Conservation (phyloP, 2,329 filamentous ascomycete genomes). For the Botrytis pseudocinerea region DNA sequence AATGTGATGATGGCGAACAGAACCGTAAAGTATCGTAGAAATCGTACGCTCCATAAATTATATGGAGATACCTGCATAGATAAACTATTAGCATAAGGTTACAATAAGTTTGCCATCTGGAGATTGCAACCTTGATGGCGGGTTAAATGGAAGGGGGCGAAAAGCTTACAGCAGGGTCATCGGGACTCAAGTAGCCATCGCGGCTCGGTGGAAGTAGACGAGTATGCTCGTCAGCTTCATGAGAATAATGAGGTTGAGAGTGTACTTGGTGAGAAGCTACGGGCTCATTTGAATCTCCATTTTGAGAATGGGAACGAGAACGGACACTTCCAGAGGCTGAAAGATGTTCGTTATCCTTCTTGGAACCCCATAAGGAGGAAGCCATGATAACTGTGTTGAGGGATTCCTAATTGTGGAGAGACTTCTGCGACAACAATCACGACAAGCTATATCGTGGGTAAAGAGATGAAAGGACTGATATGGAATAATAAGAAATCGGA, state of each 20-base stretch:
- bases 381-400: constrained; percentile 44
- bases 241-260: constrained; percentile 35
- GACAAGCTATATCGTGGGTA: constrained; percentile 1
- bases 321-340: constrained; percentile 18
- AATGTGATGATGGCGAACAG: constrained; percentile 74
- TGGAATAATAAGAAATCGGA: not conserved
- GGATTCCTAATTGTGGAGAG: not conserved
- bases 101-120: not conserved
- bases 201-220: constrained; percentile 37
- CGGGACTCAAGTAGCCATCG: constrained; percentile 66
- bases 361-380: constrained; percentile 56
- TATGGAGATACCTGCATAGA: constrained; percentile 70
- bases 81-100: not conserved
- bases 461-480: not conserved
- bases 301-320: constrained; percentile 21
- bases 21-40: constrained; percentile 75
- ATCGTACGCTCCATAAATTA: constrained; percentile 88
- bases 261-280: constrained; percentile 1
- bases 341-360: constrained; percentile 47
- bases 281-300: constrained; percentile 33
- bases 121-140: not conserved
- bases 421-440: constrained; percentile 6
- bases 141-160: not conserved
- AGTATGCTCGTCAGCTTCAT: constrained; percentile 59
- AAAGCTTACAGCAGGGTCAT: constrained; percentile 72